Evolutionary conservation across 78 protist genomes (phyloP).

Genomic region (Dictyostelium citrinum): DNA sequence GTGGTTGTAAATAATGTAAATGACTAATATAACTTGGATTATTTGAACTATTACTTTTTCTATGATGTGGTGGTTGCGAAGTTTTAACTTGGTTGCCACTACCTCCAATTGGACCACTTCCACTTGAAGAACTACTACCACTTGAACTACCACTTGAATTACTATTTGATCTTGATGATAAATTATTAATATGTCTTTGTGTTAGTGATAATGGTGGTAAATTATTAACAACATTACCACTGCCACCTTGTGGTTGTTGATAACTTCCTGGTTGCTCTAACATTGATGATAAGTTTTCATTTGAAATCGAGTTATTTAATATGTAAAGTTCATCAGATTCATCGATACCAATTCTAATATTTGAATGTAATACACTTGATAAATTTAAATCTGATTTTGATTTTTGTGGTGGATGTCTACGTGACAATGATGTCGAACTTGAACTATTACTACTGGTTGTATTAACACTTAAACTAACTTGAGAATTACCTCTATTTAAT

Average conservation of each 20-base stretch:
- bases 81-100: background rate
- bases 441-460: background rate
- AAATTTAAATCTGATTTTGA: slow-evolving; percentile 57
- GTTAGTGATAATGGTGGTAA: background rate
- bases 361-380: background rate
- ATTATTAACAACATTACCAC: background rate
- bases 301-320: background rate
- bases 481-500: background rate
- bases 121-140: background rate
- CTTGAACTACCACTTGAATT: background rate
- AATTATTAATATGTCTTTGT: background rate
- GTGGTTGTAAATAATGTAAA: slow-evolving; percentile 14
- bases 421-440: background rate
- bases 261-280: background rate
- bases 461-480: background rate
- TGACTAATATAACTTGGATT: slow-evolving; percentile 23
- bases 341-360: background rate
- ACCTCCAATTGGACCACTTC: background rate
- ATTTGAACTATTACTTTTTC: background rate
- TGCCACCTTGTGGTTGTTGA: background rate
- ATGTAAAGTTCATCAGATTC: slow-evolving; percentile 2
- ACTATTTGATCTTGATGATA: slow-evolving; percentile 7
- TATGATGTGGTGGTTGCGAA: background rate
- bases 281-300: background rate
- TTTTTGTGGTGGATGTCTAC: slow-evolving; percentile 64